Evolutionary conservation across 257 asterid genomes (phyloP).

Genomic region (Agastache rugosa): DNA sequence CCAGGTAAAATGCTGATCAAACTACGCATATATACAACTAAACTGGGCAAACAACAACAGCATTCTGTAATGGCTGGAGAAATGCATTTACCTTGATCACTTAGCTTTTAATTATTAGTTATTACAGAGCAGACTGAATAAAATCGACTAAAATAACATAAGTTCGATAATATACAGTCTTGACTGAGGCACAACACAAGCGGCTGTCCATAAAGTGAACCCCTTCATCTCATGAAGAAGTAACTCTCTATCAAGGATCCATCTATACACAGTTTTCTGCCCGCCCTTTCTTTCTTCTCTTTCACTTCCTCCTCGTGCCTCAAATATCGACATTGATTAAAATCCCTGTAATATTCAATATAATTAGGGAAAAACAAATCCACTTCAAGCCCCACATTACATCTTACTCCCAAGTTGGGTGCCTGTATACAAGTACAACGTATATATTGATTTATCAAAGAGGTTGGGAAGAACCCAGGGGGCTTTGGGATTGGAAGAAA

Average conservation of each 20-base stretch:
- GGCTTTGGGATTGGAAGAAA: neutral
- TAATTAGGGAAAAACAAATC: neutral
- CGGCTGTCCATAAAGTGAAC: slow-evolving; percentile 22
- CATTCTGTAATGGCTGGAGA: neutral
- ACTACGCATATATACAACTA: neutral
- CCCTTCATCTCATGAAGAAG: slow-evolving; percentile 31
- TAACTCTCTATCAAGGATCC: slow-evolving; percentile 27
- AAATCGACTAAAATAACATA: slow-evolving; percentile 13
- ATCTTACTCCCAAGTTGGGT: neutral
- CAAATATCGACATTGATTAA: slow-evolving; percentile 32
- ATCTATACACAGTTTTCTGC: slow-evolving; percentile 37
- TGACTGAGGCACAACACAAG: slow-evolving; percentile 13
- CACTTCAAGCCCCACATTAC: neutral
- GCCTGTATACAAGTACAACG: neutral
- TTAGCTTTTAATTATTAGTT: slow-evolving; percentile 21
- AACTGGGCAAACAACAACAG: neutral
- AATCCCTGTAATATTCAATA: slow-evolving; percentile 28
- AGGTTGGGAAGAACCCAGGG: neutral
- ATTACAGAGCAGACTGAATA: slow-evolving; percentile 31
- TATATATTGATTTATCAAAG: neutral
- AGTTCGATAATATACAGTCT: slow-evolving; percentile 25
- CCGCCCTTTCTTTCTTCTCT: slow-evolving; percentile 22
- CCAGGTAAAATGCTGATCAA: neutral
- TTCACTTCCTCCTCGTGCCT: slow-evolving; percentile 22
- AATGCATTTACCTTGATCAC: slow-evolving; percentile 11